Conservation (phyloP, 352 stramenopile genomes). For the Phytophthora aleatoria region DNA sequence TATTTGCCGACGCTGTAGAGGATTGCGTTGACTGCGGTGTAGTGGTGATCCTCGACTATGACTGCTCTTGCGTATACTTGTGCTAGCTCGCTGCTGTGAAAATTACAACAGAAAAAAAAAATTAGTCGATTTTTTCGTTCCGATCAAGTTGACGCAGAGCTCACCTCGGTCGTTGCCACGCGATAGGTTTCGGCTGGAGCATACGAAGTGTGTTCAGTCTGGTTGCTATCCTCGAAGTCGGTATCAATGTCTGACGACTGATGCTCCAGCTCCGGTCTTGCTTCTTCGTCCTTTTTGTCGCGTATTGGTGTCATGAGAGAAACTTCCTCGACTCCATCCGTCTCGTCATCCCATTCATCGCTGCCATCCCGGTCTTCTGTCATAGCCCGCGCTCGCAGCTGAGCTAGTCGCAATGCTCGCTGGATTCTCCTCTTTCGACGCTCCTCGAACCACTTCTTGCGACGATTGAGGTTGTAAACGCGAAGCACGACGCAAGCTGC, state of each 20-base stretch:
- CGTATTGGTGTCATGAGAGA: constrained; percentile 40
- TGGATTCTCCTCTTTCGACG: constrained; percentile 41
- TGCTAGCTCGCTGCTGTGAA: constrained; percentile 9
- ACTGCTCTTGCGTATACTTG: constrained; percentile 2
- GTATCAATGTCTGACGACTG: constrained; percentile 11
- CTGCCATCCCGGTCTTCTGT: constrained; percentile 26
- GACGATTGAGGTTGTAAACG: constrained; percentile 52
- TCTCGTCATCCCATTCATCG: constrained; percentile 32
- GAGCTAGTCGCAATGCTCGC: constrained; percentile 29
- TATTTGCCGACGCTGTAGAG: constrained; percentile 10
- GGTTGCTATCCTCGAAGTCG: constrained; percentile 8
- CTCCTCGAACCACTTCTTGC: constrained; percentile 53
- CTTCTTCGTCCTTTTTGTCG: constrained; percentile 33
- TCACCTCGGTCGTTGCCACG: constrained; percentile 28
- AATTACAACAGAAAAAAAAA: not conserved
- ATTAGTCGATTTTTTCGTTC: not conserved
- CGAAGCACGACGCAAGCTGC: constrained; percentile 51
- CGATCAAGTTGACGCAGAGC: not conserved
- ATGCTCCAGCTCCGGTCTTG: constrained; percentile 17
- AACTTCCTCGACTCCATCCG: constrained; percentile 46
- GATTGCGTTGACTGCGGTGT: constrained; percentile 15
- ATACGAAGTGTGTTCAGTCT: constrained; percentile 16
- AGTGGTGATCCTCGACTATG: constrained; percentile 10
- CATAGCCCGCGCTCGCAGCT: constrained; percentile 28
- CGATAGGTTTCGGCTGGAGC: constrained; percentile 23